Evolutionary conservation across 2,329 filamentous ascomycete genomes (phyloP), one percentile per base, ranked within the genome.

Genomic region (Cladosporium austrohemisphaericum): DNA sequence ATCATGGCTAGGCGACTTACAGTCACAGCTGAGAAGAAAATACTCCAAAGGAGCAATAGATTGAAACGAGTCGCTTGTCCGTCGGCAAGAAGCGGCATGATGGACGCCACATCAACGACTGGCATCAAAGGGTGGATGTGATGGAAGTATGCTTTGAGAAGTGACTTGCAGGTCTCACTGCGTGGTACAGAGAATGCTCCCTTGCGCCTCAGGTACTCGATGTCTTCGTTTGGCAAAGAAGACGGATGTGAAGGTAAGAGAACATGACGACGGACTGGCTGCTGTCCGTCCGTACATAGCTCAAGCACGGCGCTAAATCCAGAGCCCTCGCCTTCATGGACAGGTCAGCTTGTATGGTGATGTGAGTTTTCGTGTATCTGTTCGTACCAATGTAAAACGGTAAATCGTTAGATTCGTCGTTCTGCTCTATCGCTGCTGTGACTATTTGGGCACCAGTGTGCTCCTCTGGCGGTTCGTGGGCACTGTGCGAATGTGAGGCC

Each of bases 1-100:
- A 26, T 26, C 6, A 11, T 26, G 25, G 25, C 25, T 6, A n/a
- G n/a, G 23, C 16, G n/a, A 31, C 40, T 29, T 25, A 50, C 49
- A 41, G 47, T 48, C 43, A 41, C 46, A 22, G 49, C 54, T 19
- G 50, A 50, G 19, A 52, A 53, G 49, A 55, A 55, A 41, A 55
- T 41, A 35, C 51, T 54, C 54, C 52, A 54, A 14, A 55, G 43
- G 16, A 55, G 47, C 6, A 55, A 48, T 13, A 53, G 19, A 23
- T 52, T 55, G 11, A 49, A 35, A 6, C 41, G 29, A 13, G 41
- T 45, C 20, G 41, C 40, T 9, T 43, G 41, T 20, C 51, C 49
- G 26, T 40, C 37, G 8, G 41, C 47, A 25, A 50, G 52, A 13
- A 51, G 40, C 25, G 41, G 32, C 36, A 54, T 43, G 20, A 55